phyloP scores from a whole-genome alignment of 306 rosid species.

The Dryas octopetala region DNA sequence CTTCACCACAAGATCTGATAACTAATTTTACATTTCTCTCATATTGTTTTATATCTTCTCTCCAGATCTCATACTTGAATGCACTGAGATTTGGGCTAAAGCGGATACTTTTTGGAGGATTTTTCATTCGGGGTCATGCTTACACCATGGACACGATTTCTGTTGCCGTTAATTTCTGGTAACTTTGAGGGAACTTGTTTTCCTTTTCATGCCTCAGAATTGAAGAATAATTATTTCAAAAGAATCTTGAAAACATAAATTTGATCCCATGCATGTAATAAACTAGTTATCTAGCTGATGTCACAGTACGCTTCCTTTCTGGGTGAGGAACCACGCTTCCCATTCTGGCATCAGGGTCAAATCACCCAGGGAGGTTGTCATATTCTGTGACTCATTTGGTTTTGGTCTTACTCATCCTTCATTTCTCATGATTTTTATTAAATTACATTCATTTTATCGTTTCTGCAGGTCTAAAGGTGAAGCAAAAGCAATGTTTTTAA shows the following conservation, averaged over 20 bases:
- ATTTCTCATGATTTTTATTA: background rate
- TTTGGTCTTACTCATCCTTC: background rate
- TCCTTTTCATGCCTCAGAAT: background rate
- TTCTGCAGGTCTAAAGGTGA: slow-evolving; percentile 90
- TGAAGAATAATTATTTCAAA: background rate
- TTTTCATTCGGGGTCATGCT: slow-evolving; percentile 82
- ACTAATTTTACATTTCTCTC: background rate
- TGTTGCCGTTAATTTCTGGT: slow-evolving; percentile 95
- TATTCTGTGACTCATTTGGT: background rate
- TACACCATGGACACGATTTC: slow-evolving; percentile 94
- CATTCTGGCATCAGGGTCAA: background rate
- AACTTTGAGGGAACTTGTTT: background rate
- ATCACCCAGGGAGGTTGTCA: background rate
- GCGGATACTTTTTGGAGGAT: slow-evolving; percentile 93
- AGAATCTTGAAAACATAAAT: background rate
- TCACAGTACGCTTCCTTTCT: background rate
- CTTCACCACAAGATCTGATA: background rate
- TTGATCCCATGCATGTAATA: background rate
- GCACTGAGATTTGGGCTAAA: slow-evolving; percentile 92
- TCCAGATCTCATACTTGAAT: slow-evolving; percentile 84
- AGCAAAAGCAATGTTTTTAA: slow-evolving; percentile 88
- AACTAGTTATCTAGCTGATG: background rate
- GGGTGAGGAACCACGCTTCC: background rate
- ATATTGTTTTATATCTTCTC: slow-evolving; percentile 16
- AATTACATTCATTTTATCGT: background rate